Evolutionary conservation across 192 early-diverging fungal genomes (phyloP).

Genomic region (Rhizophlyctis rosea): DNA sequence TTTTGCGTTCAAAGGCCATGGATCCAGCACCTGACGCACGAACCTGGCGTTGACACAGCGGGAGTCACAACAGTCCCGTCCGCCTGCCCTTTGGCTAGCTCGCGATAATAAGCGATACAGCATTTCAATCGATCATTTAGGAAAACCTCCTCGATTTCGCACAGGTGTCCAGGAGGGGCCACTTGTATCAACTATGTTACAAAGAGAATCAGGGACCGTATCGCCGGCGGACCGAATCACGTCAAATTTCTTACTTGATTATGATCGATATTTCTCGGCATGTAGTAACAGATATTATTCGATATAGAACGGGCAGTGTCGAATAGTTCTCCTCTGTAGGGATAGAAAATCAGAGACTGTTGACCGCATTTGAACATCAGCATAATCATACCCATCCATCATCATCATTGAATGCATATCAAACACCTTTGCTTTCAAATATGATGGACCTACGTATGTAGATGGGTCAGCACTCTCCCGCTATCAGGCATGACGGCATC

Average conservation of each 20-base stretch:
- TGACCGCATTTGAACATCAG: not conserved
- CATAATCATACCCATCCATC: slow-evolving; percentile 59
- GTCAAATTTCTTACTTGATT: slow-evolving; percentile 44
- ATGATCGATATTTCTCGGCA: slow-evolving; percentile 78
- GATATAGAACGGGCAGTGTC: slow-evolving; percentile 62
- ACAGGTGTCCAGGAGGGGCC: slow-evolving; percentile 49
- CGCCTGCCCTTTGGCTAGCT: slow-evolving; percentile 53
- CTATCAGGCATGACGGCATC: too few relatives aligned
- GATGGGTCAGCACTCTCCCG: not conserved
- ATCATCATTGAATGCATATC: slow-evolving; percentile 73
- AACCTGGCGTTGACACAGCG: too few relatives aligned
- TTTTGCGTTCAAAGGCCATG: too few relatives aligned
- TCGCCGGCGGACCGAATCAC: not conserved
- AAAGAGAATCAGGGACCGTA: not conserved
- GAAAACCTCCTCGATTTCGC: slow-evolving; percentile 81
- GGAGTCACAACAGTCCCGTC: too few relatives aligned
- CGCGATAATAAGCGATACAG: slow-evolving; percentile 75
- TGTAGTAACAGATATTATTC: slow-evolving; percentile 75
- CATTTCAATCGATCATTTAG: slow-evolving; percentile 66
- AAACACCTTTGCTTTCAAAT: slow-evolving; percentile 55
- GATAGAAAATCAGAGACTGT: not conserved
- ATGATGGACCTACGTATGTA: slow-evolving; percentile 59
- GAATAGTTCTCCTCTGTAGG: slow-evolving; percentile 54
- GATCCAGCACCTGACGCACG: too few relatives aligned
- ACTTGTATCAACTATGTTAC: slow-evolving; percentile 46